phyloP scores from a whole-genome alignment of 1,139 yeast genomes.

The Taiozyma sp. region DNA sequence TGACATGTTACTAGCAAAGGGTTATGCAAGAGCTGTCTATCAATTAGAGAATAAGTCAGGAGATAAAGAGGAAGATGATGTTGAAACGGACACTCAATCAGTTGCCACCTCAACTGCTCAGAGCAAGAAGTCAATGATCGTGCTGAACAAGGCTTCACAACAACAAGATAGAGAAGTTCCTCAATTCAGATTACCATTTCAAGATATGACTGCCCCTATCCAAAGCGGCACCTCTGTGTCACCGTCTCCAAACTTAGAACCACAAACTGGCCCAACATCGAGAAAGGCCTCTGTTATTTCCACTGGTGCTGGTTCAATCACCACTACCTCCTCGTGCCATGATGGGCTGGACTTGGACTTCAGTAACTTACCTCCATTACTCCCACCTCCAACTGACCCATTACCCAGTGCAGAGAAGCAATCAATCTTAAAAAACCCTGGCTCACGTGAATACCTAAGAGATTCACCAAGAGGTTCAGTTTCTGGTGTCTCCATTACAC shows the following conservation, averaged over 20 bases:
- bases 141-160: conserved; percentile 14
- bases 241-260: conserved; percentile 4
- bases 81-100: conserved; percentile 10
- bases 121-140: conserved; percentile 15
- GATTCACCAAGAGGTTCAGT: conserved; percentile 44
- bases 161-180: conserved; percentile 18
- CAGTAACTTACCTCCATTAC: conserved; percentile 45
- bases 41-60: conserved; percentile 30
- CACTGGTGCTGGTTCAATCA: conserved; percentile 25
- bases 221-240: conserved; percentile 1
- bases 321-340: conserved; percentile 12
- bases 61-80: conserved; percentile 9
- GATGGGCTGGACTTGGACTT: conserved; percentile 10
- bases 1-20: conserved; percentile 52
- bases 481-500: conserved; percentile 17
- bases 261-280: conserved; percentile 20
- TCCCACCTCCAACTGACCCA: conserved; percentile 49
- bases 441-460: conserved; percentile 39
- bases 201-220: conserved; percentile 11
- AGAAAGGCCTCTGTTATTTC: conserved; percentile 30
- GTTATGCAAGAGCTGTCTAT: conserved; percentile 54
- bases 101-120: conserved; percentile 12
- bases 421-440: conserved; percentile 18
- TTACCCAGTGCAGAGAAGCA: conserved; percentile 30
- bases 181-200: conserved; percentile 23